Percentiles rank a stretch among this genome's conserved stretches.
These are phyloP conservation scores for Melaleuca alternifolia DNA, from an alignment of 345 rosid species.

Conservation along the genomic window DNA sequence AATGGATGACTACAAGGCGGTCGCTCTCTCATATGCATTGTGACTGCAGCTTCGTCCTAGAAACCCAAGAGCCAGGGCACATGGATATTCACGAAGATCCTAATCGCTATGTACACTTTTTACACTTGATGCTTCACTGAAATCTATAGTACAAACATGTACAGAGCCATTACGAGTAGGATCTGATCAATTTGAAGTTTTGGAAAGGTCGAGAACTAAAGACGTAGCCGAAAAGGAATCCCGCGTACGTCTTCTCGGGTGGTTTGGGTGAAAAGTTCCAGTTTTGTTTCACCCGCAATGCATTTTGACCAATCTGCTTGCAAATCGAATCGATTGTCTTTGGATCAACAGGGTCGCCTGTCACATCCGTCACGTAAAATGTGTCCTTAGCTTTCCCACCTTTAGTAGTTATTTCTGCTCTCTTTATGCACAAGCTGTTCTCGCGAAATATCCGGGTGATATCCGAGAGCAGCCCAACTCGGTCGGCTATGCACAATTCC, in stretches of 20 bases:
- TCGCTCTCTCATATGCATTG: not conserved
- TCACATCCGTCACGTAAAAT: slow-evolving; percentile 42
- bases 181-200: slow-evolving; percentile 33
- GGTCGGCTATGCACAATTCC: slow-evolving; percentile 40
- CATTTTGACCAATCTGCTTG: slow-evolving; percentile 23
- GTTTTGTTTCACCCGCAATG: slow-evolving; percentile 26
- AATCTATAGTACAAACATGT: not conserved
- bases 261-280: slow-evolving; percentile 15
- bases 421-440: slow-evolving; percentile 36
- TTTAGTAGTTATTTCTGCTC: slow-evolving; percentile 45
- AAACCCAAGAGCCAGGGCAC: not conserved
- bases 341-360: slow-evolving; percentile 35
- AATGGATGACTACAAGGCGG: not conserved
- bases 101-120: not conserved
- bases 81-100: not conserved
- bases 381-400: slow-evolving; percentile 35
- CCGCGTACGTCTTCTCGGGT: slow-evolving; percentile 21
- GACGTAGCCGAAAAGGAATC: slow-evolving; percentile 37
- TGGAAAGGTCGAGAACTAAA: slow-evolving; percentile 37
- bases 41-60: not conserved
- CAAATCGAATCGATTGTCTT: slow-evolving; percentile 30
- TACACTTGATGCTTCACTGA: not conserved
- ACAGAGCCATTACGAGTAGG: slow-evolving; percentile 16
- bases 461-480: slow-evolving; percentile 47
- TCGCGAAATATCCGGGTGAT: slow-evolving; percentile 51